Percentiles rank a stretch among this genome's conserved stretches.
phyloP scores from a whole-genome alignment of 1,284 basidiomycete species.

The Tilletia caries region DNA sequence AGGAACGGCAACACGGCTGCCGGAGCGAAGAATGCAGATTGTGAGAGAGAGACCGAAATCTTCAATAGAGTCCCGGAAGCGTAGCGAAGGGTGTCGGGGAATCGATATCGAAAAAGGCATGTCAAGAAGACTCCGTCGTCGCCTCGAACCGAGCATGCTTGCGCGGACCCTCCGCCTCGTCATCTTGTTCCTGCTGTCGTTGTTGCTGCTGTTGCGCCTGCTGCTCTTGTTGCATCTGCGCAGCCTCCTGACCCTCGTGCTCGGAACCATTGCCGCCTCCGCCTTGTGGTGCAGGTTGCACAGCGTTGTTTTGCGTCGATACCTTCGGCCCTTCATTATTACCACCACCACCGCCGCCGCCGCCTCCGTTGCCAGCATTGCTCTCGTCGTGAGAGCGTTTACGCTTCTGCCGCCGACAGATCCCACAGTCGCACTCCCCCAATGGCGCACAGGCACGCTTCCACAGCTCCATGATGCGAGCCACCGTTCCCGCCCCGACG shows the following conservation, averaged over 20 bases:
- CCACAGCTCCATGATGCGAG: constrained; percentile 7
- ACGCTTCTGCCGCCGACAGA: constrained; percentile 10
- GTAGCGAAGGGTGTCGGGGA: no score
- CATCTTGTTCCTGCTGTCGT: background rate
- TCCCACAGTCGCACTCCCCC: constrained; percentile 8
- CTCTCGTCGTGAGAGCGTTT: constrained; percentile 12
- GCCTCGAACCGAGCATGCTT: constrained; percentile 2
- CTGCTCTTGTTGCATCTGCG: background rate
- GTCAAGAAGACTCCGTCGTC: background rate
- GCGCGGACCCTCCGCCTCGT: background rate
- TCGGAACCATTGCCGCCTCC: background rate
- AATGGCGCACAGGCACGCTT: background rate
- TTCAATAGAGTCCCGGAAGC: no score
- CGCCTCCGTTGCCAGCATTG: background rate
- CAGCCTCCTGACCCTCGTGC: background rate
- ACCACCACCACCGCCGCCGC: background rate
- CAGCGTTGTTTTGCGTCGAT: background rate
- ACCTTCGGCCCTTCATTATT: background rate
- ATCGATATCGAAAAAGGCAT: background rate
- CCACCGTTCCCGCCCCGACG: constrained; percentile 1
- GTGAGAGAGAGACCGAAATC: no score
- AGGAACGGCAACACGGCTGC: no score
- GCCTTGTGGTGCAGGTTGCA: background rate
- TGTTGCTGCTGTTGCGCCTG: background rate
- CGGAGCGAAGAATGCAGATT: no score